These are phyloP conservation scores for Vigna reflexopilosa DNA, from an alignment of 306 rosid genomes.

Conservation along the genomic window DNA sequence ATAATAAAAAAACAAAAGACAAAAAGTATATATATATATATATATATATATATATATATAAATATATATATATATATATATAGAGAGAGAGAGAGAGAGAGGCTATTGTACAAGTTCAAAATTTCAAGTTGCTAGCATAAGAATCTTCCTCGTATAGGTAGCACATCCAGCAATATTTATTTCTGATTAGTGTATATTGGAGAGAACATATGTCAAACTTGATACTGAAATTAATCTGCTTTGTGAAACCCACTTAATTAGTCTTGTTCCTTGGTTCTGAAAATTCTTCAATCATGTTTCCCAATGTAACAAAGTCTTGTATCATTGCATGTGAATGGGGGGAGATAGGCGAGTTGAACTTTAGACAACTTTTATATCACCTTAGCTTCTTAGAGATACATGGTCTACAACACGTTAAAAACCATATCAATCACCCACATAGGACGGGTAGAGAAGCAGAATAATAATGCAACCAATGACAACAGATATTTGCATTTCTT, in stretches of 20 bases:
- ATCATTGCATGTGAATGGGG: slow-evolving; percentile 35
- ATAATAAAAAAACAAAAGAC: not conserved
- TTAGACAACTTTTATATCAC: slow-evolving; percentile 10
- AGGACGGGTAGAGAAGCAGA: slow-evolving; percentile 9
- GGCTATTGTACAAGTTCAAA: slow-evolving; percentile 27
- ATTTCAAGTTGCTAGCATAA: not conserved
- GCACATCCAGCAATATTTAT: slow-evolving; percentile 11
- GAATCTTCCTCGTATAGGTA: not conserved
- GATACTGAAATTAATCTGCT: slow-evolving; percentile 32
- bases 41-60: too few relatives aligned
- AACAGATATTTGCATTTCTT: slow-evolving; percentile 41
- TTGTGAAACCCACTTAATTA: slow-evolving; percentile 17
- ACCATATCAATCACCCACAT: slow-evolving; percentile 13
- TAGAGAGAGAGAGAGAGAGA: not conserved
- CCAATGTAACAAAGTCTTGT: slow-evolving; percentile 18
- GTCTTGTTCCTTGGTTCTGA: slow-evolving; percentile 32
- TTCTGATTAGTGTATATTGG: not conserved
- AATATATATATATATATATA: too few relatives aligned
- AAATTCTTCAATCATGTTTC: slow-evolving; percentile 26
- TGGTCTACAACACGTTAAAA: slow-evolving; percentile 31
- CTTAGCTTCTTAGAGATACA: slow-evolving; percentile 29
- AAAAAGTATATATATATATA: not conserved
- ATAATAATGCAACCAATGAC: slow-evolving; percentile 14
- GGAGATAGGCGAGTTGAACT: slow-evolving; percentile 17
- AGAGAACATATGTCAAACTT: slow-evolving; percentile 21